These are phyloP conservation scores for Trichoderma aggressivum DNA, from an alignment of 2,329 filamentous ascomycete genomes.

Conservation along the genomic window DNA sequence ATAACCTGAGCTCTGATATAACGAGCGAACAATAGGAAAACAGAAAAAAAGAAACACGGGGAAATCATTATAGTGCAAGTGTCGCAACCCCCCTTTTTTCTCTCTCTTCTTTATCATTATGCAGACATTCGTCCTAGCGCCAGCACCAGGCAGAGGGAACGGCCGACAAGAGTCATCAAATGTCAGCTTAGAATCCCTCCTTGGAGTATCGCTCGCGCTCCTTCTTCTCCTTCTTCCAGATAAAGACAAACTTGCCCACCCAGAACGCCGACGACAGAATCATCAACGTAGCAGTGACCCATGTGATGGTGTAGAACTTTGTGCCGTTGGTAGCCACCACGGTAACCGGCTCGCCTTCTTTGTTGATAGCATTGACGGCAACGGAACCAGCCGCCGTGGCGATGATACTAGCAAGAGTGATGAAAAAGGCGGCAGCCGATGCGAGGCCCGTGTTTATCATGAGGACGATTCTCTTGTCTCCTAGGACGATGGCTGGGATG, in stretches of 20 bases:
- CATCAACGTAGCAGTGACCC: constrained; percentile 48
- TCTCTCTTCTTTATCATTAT: background rate
- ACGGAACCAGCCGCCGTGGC: constrained; percentile 41
- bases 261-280: constrained; percentile 40
- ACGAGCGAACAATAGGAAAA: background rate
- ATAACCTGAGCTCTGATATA: background rate
- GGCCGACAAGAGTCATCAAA: background rate
- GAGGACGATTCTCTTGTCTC: constrained; percentile 25
- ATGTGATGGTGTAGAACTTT: constrained; percentile 45
- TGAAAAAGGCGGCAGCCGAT: constrained; percentile 34
- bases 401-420: constrained; percentile 43
- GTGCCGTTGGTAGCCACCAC: constrained; percentile 42
- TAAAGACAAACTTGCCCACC: constrained; percentile 33
- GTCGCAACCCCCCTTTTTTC: background rate
- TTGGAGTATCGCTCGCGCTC: constrained; percentile 26
- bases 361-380: constrained; percentile 42
- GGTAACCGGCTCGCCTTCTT: constrained; percentile 42
- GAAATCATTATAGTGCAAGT: background rate
- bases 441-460: constrained; percentile 39
- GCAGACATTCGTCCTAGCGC: background rate
- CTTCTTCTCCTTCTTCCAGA: constrained; percentile 20
- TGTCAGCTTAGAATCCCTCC: constrained; percentile 26
- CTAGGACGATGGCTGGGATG: constrained; percentile 35
- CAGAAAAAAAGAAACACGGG: background rate
- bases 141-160: background rate